Percentiles rank a stretch among this genome's conserved stretches.
These are phyloP conservation scores for Ceriops decandra DNA, from an alignment of 345 rosid species.

Conservation along the genomic window DNA sequence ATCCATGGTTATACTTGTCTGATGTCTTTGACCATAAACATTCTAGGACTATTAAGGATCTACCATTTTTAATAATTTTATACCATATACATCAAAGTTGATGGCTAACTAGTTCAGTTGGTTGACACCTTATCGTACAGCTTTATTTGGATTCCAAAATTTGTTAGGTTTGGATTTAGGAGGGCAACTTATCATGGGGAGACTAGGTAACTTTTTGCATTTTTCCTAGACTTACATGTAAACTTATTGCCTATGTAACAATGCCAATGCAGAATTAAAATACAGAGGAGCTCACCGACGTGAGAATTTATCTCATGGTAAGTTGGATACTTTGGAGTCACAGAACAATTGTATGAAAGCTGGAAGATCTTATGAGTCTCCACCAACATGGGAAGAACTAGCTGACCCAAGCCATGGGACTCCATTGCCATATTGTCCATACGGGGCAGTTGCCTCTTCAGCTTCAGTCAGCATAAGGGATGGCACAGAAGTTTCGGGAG, in stretches of 20 bases:
- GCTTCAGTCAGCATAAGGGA: conserved; percentile 13
- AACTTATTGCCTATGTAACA: neutral
- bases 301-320: conserved; percentile 26
- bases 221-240: neutral
- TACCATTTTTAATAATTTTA: neutral
- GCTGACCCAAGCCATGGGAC: conserved; percentile 19
- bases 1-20: no score
- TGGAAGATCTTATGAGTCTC: conserved; percentile 18
- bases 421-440: conserved; percentile 15
- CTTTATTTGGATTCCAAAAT: neutral
- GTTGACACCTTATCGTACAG: neutral
- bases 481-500: neutral
- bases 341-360: neutral
- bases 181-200: neutral
- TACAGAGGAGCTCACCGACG: conserved; percentile 12
- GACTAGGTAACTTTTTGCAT: neutral
- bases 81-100: neutral
- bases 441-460: conserved; percentile 21
- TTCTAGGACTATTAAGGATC: neutral
- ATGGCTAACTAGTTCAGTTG: neutral
- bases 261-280: conserved; percentile 24
- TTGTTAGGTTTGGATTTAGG: neutral
- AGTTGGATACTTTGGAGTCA: conserved; percentile 7
- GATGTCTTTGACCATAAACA: neutral
- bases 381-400: conserved; percentile 24